Conservation (phyloP, 129 eudicot species). For the Deinandra increscens region DNA sequence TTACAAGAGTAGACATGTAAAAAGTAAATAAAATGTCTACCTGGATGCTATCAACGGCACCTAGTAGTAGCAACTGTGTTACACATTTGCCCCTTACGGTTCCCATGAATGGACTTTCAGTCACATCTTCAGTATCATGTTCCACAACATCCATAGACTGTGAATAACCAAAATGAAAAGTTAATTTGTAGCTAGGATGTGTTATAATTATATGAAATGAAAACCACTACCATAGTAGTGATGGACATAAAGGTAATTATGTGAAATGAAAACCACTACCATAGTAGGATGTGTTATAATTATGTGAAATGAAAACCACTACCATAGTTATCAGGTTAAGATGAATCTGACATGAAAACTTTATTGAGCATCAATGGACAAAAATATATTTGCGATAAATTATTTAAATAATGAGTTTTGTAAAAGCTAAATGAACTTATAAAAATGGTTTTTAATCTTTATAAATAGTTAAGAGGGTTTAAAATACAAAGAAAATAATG, state of each 20-base stretch:
- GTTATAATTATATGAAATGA: neutral
- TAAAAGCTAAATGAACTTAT: neutral
- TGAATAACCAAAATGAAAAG: conserved; percentile 19
- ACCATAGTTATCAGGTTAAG: neutral
- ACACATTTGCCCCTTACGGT: conserved; percentile 89
- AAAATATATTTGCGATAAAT: neutral
- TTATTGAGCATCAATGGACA: neutral
- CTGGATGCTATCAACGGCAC: conserved; percentile 92
- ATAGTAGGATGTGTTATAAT: conserved; percentile 1
- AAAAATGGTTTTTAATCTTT: neutral
- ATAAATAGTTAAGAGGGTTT: neutral
- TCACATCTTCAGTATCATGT: conserved; percentile 47
- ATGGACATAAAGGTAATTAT: neutral
- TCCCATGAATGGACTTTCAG: conserved; percentile 67
- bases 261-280: neutral
- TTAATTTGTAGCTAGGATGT: conserved; percentile 10
- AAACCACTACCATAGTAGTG: neutral
- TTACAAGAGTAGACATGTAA: neutral
- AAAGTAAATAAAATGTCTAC: conserved; percentile 34
- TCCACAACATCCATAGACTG: conserved; percentile 61
- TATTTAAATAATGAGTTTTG: neutral
- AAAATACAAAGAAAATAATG: no score
- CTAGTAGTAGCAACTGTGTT: conserved; percentile 82
- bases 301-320: neutral
- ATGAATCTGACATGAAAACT: neutral